Evolutionary conservation across 1,284 basidiomycete genomes (phyloP), one percentile per base, ranked within the genome.

Genomic region (Pholiota adiposa): DNA sequence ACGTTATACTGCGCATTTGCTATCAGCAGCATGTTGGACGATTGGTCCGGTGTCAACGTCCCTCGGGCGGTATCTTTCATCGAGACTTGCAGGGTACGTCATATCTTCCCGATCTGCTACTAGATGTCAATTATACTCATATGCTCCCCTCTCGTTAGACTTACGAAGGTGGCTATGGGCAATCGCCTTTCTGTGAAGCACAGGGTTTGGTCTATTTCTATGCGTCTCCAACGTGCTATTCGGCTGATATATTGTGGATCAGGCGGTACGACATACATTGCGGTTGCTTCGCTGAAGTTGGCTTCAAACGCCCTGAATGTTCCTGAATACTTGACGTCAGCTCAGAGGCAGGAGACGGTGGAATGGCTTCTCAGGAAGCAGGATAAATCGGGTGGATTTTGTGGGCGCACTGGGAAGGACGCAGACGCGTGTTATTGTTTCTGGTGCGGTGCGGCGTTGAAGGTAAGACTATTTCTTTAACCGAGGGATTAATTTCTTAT

Each of bases 231-330:
- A n/a, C n/a, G 46, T 12, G 34, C 19, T 49, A 43, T 8, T 29
- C 23, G 23, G 48, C 57, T 59, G n/a, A 46, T 29, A 57, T 46
- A 40, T 38, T 29, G 31, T 14, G n/a, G 18, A 31, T 2, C 63
- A 93, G 94, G 95, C 19, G 97, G 97, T 4, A 94, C 94, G 36
- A 97, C 96, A 0, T 98, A 98, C 73, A 97, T 93, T 67, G 90
- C 92, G 0, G 72, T 97, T 12, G 93, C 96, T 0, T 83, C 90
- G 0, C 81, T 97, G 2, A 73, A 83, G 31, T 81, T 97, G 41
- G 82, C 77, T 2, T 76, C 72, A 36, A 65, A 70, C 41, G 61
- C 53, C 33, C 50, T 66, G 43, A 59, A 19, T 11, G 49, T 56
- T 44, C 48, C 62, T 38, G 69, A 66, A n/a, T 65, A 54, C 55